Conservation (phyloP, 108 stramenopile species). For the Cyclotella kingstonii region DNA sequence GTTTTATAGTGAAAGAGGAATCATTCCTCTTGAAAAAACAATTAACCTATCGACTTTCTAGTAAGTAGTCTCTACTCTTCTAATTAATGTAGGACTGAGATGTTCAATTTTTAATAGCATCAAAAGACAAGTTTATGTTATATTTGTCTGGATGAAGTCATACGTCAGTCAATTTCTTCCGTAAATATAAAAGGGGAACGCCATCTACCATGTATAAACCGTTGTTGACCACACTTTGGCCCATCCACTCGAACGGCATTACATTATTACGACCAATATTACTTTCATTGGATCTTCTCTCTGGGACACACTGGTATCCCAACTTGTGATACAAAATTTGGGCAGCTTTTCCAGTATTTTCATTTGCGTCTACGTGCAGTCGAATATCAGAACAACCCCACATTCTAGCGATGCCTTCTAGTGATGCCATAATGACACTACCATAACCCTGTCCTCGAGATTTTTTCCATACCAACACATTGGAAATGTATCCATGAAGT, state of each 20-base stretch:
- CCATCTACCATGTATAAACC: conserved; percentile 60
- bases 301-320: conserved; percentile 53
- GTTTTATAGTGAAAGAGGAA: too few relatives aligned
- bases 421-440: conserved; percentile 59
- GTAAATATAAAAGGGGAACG: conserved; percentile 47
- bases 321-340: conserved; percentile 52
- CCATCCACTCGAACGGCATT: conserved; percentile 49
- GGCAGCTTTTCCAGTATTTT: conserved; percentile 42
- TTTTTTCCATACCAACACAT: conserved; percentile 50
- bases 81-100: neutral
- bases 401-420: conserved; percentile 58
- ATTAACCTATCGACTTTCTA: too few relatives aligned
- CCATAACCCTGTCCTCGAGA: conserved; percentile 61
- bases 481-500: conserved; percentile 57
- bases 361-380: conserved; percentile 71
- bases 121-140: neutral
- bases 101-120: neutral
- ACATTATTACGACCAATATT: neutral
- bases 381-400: conserved; percentile 58
- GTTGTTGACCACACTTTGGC: conserved; percentile 37
- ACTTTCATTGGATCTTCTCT: conserved; percentile 11
- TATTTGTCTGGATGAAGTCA: neutral
- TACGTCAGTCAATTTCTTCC: conserved; percentile 15
- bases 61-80: too few relatives aligned
- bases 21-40: too few relatives aligned